These are phyloP conservation scores for Psidium guajava DNA, from an alignment of 345 rosid genomes.

Conservation along the genomic window DNA sequence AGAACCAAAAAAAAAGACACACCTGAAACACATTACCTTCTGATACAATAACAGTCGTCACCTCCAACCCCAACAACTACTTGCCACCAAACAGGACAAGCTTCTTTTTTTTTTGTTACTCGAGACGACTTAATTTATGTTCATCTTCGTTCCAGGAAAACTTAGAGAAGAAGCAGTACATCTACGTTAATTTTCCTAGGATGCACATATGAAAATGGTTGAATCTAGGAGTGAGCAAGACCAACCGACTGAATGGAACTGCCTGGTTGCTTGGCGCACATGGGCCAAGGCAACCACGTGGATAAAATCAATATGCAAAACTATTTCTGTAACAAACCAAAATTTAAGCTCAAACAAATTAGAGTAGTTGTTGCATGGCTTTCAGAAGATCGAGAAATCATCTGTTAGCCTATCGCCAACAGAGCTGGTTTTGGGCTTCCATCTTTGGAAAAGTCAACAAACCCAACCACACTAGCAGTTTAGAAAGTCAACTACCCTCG, in stretches of 20 bases:
- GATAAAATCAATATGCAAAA: not conserved
- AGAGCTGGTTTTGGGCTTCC: conserved; percentile 14
- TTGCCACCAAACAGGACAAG: conserved; percentile 33
- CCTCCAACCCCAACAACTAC: conserved; percentile 20
- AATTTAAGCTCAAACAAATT: not conserved
- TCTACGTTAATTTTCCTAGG: not conserved
- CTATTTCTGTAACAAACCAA: not conserved
- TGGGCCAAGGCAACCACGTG: not conserved
- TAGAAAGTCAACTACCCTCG: not conserved
- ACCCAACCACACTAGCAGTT: not conserved
- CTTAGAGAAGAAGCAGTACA: not conserved
- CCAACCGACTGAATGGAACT: too few relatives aligned
- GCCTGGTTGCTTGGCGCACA: not conserved
- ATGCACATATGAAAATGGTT: not conserved
- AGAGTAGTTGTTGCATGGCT: not conserved
- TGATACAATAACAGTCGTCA: not conserved
- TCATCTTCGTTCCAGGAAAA: not conserved
- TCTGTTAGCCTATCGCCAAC: not conserved
- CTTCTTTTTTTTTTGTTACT: not conserved
- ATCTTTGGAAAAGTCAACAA: not conserved
- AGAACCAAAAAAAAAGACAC: not conserved
- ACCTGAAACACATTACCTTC: conserved; percentile 1
- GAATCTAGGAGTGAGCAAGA: not conserved
- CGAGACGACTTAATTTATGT: not conserved
- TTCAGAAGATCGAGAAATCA: not conserved